These are phyloP conservation scores for Cicer arietinum DNA, from an alignment of 306 rosid genomes.

Conservation along the genomic window DNA sequence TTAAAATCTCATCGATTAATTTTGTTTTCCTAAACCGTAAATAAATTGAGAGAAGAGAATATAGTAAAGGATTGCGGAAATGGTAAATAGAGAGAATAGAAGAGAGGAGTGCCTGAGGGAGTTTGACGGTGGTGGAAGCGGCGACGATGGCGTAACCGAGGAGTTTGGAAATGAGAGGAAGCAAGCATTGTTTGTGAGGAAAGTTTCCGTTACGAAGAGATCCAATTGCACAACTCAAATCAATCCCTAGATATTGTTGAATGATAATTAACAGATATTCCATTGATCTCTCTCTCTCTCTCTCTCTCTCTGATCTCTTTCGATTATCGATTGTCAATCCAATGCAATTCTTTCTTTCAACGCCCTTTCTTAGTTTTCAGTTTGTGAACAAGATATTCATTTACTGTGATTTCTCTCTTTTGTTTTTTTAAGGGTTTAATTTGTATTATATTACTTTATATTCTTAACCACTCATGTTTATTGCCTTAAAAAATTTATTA, in stretches of 20 bases:
- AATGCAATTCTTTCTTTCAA: no score
- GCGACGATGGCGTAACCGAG: slow-evolving; percentile 98
- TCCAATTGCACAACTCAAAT: slow-evolving; percentile 68
- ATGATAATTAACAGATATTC: slow-evolving; percentile 29
- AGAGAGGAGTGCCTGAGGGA: slow-evolving; percentile 73
- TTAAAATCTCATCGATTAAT: not conserved
- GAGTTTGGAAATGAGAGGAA: slow-evolving; percentile 91
- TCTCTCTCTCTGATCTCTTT: no score
- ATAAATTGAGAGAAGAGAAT: not conserved
- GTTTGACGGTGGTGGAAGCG: slow-evolving; percentile 97
- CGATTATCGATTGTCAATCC: no score
- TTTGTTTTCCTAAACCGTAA: not conserved
- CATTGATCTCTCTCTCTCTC: not conserved
- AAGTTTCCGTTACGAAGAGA: slow-evolving; percentile 74
- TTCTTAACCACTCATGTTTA: no score
- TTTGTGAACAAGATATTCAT: no score
- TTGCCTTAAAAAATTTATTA: no score
- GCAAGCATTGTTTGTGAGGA: slow-evolving; percentile 87
- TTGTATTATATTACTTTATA: no score
- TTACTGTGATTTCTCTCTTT: no score
- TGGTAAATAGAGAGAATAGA: not conserved
- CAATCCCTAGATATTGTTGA: slow-evolving; percentile 50
- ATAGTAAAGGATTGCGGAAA: not conserved
- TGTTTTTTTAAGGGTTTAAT: no score
- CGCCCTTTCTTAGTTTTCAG: no score